These are phyloP conservation scores for Hypoxylon sp. DNA, from an alignment of 2,329 filamentous ascomycete species.

Conservation along the genomic window DNA sequence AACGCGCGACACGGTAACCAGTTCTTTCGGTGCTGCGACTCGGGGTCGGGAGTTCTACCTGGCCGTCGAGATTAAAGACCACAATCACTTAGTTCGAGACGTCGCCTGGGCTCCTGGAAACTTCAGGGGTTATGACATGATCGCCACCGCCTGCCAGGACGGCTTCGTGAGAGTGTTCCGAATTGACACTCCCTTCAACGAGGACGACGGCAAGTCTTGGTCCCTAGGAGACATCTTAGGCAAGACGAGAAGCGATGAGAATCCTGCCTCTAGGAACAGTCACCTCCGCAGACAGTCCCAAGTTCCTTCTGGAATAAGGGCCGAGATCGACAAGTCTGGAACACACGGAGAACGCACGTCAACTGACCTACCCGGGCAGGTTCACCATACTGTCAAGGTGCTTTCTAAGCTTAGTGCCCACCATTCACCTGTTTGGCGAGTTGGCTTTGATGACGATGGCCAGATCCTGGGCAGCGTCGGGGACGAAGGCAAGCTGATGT, in stretches of 20 bases:
- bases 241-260: constrained; percentile 52
- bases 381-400: constrained; percentile 72
- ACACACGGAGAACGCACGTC: constrained; percentile 63
- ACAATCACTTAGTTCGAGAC: constrained; percentile 84
- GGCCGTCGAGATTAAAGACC: constrained; percentile 79
- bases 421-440: constrained; percentile 79
- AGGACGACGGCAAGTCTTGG: constrained; percentile 64
- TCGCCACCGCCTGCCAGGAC: constrained; percentile 94
- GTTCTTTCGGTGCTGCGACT: constrained; percentile 63
- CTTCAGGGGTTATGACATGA: constrained; percentile 87
- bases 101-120: constrained; percentile 94
- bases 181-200: constrained; percentile 70
- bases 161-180: constrained; percentile 91
- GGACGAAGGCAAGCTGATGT: constrained; percentile 76
- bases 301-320: constrained; percentile 63
- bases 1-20: constrained; percentile 70
- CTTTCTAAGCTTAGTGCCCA: constrained; percentile 76
- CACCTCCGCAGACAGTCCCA: constrained; percentile 48
- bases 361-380: constrained; percentile 72
- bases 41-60: constrained; percentile 85
- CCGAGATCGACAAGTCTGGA: constrained; percentile 65
- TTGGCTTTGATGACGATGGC: constrained; percentile 77
- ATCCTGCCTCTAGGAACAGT: constrained; percentile 31
- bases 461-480: constrained; percentile 81
- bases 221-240: constrained; percentile 60